Base-by-base conservation (phyloP, 2,329 filamentous ascomycete genomes). In the Apiospora sp. region DNA sequence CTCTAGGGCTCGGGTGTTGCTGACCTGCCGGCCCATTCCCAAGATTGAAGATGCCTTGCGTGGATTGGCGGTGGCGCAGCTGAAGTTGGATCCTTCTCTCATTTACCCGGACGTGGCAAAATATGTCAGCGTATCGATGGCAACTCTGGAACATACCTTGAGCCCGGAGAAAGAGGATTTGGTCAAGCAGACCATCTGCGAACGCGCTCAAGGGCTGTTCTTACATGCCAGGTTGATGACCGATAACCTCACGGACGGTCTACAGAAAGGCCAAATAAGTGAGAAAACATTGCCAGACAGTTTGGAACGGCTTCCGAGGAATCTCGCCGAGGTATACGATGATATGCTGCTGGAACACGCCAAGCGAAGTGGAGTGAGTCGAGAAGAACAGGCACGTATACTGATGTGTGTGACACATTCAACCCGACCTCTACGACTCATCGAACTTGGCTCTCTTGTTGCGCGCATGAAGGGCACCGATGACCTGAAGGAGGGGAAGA, bases 331-430 rank as follows among this genome's bases (percentile, higher is more conserved):
- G 19, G 67, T 69, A 8, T 69, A 69, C 30, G 67, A 48, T 19
- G 67, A 8, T 12, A 69, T 87, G n/a, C 77, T 87, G 0, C 71
- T 71, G 0, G 82, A 86, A 43, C 82, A 86, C 71, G 77, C 80
- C 2, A 46, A 67, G 2, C 76, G 81, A 41, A 83, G 82, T 1
- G 78, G 79, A 4, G 76, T 84, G 51, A 58, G 12, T 8, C 51
- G 27, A 16, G 51, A 58, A 58, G 51, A 58, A 14, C 51, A 87
- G 76, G 72, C 76, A 2, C 73, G 82, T 0, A 80, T 87, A 37
- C 75, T 87, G 6, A 79, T 81, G 67, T 84, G 79, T 72, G 81
- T 85, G 22, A 86, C 83, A 1, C 84, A 86, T 74, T 79, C 84
- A 0, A 78, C 75, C 3, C 80, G 83, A 0, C 84, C 84, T 1